Base-by-base conservation (phyloP, 768 basidiomycete species). In the Tulasnella sp. region DNA sequence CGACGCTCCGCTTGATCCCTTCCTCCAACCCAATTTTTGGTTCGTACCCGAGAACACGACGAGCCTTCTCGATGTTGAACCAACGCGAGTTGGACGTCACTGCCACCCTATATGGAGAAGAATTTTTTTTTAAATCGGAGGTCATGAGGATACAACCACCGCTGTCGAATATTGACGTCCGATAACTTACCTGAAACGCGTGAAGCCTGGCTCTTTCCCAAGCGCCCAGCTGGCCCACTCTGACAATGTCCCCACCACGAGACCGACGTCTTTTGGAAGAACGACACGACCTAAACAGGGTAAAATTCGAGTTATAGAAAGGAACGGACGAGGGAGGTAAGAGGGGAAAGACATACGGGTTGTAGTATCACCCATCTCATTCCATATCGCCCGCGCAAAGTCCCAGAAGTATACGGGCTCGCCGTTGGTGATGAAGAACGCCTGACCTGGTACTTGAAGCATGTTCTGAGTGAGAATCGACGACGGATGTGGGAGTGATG, bases 331-430 rank as follows among this genome's bases (percentile, higher is more conserved):
- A 80, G 15, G 81, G 76, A 67, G 83, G 82, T 51, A 77, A 73
- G 51, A 73, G 53, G 34, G 64, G 1, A 70, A 72, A 2, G 21
- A 56, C 62, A 12, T 60, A 54, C 49, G 4, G 30, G 22, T 60
- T 53, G 60, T 65, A 45, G 50, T 52, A 60, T n/a, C 73, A 70
- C 49, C 75, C 73, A 67, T 82, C 81, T 15, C 43, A 65, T 56
- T 87, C 91, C 90, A 98, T n/a, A 96, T 72, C 2, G 78, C 71
- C 4, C 90, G 79, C 29, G 83, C 77, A 67, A 94, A 84, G 72
- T 96, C 92, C 94, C 94, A 99, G 75, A 97, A 97, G 71, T 90
- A 89, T 58, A 84, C 78, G 2, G 93, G 94, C 68, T 98, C 93
- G 62, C 92, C 92, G 67, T 98, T 98, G 59, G 92, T 93, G 72